Evolutionary conservation across 495 filamentous ascomycete genomes (phyloP).

Genomic region (Penicillium robsamsonii): DNA sequence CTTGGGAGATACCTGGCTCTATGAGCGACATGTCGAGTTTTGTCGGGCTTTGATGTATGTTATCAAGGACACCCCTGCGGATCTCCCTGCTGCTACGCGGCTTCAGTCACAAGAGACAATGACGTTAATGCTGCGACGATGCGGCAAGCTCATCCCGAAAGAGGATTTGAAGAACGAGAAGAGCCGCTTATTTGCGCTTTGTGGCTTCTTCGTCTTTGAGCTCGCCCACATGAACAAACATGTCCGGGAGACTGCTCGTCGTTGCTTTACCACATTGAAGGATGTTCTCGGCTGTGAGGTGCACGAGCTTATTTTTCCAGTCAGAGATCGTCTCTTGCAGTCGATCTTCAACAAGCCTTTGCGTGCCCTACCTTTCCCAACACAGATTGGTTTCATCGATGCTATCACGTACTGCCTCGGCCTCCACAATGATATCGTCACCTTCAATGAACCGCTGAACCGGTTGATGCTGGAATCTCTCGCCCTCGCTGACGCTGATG

Average conservation of each 20-base stretch:
- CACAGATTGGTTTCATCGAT: conserved; percentile 97
- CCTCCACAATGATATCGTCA: conserved; percentile 78
- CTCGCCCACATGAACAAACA: conserved; percentile 92
- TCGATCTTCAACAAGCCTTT: conserved; percentile 95
- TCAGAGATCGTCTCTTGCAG: conserved; percentile 78
- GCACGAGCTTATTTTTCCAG: conserved; percentile 79
- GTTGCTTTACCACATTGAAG: conserved; percentile 76
- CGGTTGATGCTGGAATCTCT: conserved; percentile 88
- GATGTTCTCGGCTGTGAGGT: conserved; percentile 72
- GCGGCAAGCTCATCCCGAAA: conserved; percentile 70
- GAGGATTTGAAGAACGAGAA: conserved; percentile 69
- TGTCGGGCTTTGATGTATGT: conserved; percentile 87
- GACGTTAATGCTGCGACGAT: conserved; percentile 69
- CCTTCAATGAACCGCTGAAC: conserved; percentile 87
- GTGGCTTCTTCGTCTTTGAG: conserved; percentile 78
- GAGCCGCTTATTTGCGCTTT: conserved; percentile 68
- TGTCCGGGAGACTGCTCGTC: conserved; percentile 81
- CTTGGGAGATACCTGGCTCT: conserved; percentile 79
- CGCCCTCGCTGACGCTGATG: conserved; percentile 87
- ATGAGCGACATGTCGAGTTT: conserved; percentile 77
- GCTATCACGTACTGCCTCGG: conserved; percentile 91
- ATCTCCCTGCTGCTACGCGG: conserved; percentile 84
- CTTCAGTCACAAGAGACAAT: conserved; percentile 77
- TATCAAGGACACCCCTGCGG: conserved; percentile 93
- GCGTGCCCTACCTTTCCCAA: conserved; percentile 83